Percentiles rank a stretch among this genome's conserved stretches.
Conservation (phyloP, 1,284 basidiomycete genomes). For the Amylostereum areolatum region DNA sequence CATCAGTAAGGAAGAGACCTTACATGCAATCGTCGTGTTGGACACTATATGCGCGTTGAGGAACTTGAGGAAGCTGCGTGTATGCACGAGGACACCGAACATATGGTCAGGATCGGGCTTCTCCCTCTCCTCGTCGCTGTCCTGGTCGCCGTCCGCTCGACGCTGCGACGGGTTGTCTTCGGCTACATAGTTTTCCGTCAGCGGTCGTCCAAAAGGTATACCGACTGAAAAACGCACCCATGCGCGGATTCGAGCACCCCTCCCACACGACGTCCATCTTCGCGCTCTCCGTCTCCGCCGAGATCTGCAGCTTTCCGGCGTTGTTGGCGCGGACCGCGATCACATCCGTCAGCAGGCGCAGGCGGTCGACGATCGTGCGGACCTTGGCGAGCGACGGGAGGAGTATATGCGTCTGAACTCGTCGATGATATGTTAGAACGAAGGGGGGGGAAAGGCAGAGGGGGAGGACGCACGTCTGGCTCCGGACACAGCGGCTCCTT, state of each 20-base stretch:
- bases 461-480: conserved; percentile 63
- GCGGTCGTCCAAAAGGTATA: neutral
- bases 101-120: conserved; percentile 43
- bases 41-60: conserved; percentile 81
- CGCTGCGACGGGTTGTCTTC: conserved; percentile 13
- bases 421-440: conserved; percentile 7
- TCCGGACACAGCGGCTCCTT: conserved; percentile 84
- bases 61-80: conserved; percentile 78
- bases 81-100: conserved; percentile 65
- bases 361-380: conserved; percentile 71
- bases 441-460: neutral
- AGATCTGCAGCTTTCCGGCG: conserved; percentile 57
- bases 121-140: conserved; percentile 30
- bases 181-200: neutral
- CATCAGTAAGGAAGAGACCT: too few species aligned
- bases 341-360: conserved; percentile 70
- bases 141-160: conserved; percentile 22
- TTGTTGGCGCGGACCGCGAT: conserved; percentile 70
- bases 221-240: conserved; percentile 36
- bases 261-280: conserved; percentile 79
- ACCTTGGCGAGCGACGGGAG: conserved; percentile 76
- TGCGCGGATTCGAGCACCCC: conserved; percentile 65
- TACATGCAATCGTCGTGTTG: conserved; percentile 83
- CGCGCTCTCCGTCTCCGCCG: conserved; percentile 64
- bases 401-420: conserved; percentile 69